phyloP scores from a whole-genome alignment of 2,329 filamentous ascomycete genomes.

The Colletotrichum sp. region DNA sequence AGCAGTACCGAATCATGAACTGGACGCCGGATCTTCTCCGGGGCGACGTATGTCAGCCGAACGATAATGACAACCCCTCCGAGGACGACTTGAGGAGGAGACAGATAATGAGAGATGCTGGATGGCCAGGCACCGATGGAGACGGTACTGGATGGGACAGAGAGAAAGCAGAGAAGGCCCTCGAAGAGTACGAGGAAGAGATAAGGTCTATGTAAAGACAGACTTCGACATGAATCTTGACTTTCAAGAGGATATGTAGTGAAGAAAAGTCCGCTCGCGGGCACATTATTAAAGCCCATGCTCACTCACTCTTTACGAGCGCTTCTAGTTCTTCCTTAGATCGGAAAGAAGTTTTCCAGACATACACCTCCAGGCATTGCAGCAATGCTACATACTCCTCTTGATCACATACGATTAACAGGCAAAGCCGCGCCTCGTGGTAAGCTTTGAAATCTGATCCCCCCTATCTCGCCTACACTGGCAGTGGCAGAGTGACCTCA shows the following conservation, averaged over 20 bases:
- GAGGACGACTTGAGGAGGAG: neutral
- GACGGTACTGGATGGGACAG: neutral
- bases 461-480: neutral
- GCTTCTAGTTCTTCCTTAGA: neutral
- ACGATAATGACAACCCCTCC: accelerated
- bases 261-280: too few species aligned
- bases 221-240: too few species aligned
- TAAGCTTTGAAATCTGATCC: too few species aligned
- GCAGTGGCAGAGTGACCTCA: neutral
- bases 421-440: neutral
- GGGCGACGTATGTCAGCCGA: neutral
- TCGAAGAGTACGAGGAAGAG: neutral
- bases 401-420: neutral
- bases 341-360: neutral
- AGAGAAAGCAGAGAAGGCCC: neutral
- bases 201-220: neutral
- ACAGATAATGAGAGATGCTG: neutral
- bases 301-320: neutral
- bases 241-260: too few species aligned
- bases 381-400: neutral
- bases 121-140: neutral
- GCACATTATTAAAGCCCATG: too few species aligned
- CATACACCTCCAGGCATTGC: accelerated
- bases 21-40: neutral
- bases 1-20: neutral